A percentile compares a stretch with the other conserved stretches of the same genome.
phyloP scores from a whole-genome alignment of 108 stramenopile species.

The Seminavis robusta region DNA sequence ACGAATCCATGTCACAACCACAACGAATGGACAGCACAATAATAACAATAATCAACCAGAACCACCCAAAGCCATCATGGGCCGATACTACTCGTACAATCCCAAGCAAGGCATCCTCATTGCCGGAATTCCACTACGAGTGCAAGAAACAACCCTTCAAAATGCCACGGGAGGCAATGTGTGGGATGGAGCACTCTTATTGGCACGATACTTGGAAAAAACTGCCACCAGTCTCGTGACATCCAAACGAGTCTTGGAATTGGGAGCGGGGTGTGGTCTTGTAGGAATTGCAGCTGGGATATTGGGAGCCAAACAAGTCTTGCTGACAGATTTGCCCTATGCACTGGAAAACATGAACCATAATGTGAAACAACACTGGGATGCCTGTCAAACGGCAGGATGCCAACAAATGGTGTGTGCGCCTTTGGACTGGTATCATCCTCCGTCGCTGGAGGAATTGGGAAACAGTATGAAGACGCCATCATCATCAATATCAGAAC shows the following conservation, averaged over 20 bases:
- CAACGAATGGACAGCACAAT: too few relatives aligned
- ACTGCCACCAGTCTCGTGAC: constrained; percentile 9
- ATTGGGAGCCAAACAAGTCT: constrained; percentile 39
- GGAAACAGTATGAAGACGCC: neutral
- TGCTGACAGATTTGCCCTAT: constrained; percentile 70
- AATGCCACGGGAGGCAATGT: constrained; percentile 54
- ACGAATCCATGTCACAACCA: too few relatives aligned
- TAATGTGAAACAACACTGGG: constrained; percentile 35
- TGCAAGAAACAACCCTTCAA: constrained; percentile 12
- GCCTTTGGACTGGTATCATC: constrained; percentile 53
- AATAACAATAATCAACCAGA: too few relatives aligned
- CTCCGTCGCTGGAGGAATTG: constrained; percentile 16
- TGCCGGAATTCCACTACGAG: too few relatives aligned
- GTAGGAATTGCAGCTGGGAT: constrained; percentile 48
- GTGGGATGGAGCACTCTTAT: constrained; percentile 66
- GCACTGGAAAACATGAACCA: constrained; percentile 42
- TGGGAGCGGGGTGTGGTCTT: constrained; percentile 68
- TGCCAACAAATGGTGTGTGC: constrained; percentile 28
- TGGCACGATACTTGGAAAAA: constrained; percentile 18
- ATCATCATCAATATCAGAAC: neutral
- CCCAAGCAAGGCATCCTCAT: too few relatives aligned
- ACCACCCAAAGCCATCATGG: too few relatives aligned
- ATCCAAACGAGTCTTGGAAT: constrained; percentile 46
- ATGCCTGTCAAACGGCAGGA: neutral
- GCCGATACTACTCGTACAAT: too few relatives aligned